phyloP scores from a whole-genome alignment of 306 rosid species.

The Inga oerstediana region DNA sequence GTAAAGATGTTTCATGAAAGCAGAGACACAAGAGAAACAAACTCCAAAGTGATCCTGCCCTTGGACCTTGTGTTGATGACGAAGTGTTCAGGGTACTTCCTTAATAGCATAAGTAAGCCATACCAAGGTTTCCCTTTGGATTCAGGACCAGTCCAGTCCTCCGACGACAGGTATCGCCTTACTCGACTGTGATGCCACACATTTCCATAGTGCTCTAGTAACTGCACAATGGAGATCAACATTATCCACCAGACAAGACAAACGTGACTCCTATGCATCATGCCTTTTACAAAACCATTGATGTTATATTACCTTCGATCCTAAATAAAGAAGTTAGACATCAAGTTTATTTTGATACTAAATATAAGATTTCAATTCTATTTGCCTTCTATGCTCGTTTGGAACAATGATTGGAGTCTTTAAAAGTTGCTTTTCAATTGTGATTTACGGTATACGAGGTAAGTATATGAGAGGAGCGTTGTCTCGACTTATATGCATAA shows the following conservation, averaged over 20 bases:
- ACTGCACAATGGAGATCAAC: conserved; percentile 43
- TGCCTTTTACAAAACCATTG: conserved; percentile 17
- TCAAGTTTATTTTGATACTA: too few species aligned
- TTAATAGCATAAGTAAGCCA: conserved; percentile 86
- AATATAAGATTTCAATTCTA: too few species aligned
- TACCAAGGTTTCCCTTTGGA: conserved; percentile 98
- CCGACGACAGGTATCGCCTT: conserved; percentile 85
- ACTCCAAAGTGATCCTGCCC: conserved; percentile 79
- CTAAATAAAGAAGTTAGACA: too few species aligned
- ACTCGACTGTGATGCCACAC: conserved; percentile 92
- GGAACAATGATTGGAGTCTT: too few species aligned
- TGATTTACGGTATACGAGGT: too few species aligned
- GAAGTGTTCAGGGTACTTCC: conserved; percentile 98
- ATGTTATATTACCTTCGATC: not conserved
- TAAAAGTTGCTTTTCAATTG: too few species aligned
- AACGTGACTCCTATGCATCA: conserved; percentile 2
- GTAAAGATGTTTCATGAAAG: conserved; percentile 51
- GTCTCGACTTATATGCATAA: too few species aligned
- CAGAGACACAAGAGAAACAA: conserved; percentile 93
- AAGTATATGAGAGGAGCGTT: too few species aligned
- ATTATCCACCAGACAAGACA: conserved; percentile 9
- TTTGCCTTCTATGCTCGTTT: too few species aligned
- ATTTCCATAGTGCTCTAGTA: conserved; percentile 73
- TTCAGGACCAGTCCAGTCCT: conserved; percentile 88
- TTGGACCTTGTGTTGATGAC: conserved; percentile 98